Evolutionary conservation across 2,329 filamentous ascomycete species (phyloP), one percentile per base, ranked within the genome.

Genomic region (Talaromyces funiculosus): DNA sequence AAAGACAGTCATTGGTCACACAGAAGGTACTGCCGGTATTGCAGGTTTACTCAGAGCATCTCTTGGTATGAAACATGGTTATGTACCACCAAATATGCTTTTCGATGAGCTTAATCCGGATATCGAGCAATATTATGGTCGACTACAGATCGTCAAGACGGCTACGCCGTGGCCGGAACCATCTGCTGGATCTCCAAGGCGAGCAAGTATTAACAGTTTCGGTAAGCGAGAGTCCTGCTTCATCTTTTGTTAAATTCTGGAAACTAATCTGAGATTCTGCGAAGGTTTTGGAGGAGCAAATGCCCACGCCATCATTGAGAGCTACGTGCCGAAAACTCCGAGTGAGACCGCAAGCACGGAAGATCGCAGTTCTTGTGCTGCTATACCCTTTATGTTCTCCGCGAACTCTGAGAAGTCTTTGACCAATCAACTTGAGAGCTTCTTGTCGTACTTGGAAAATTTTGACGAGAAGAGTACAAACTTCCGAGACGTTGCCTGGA

Each of bases 151-250:
- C 20, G 57, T 64, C 9, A 63, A 61, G 0, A 63, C 58, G 53
- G 60, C 64, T 1, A 60, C 18, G 9, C 31, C 53, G 63, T 67
- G 57, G 62, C 59, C 53, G 33, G 24, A 29, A 12, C 10, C 69
- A 68, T 20, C 73, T 20, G 26, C 38, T 26, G 53, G 53, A 16
- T 22, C 22, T 2, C 53, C 55, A 26, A 61, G 62, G 24, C 60
- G 67, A 37, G 63, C 60, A 0, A 65, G 63, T 38, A 71, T 82
- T 0, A 81, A 80, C 61, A 74, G 75, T 12, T 82, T 81, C 62
- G 79, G 77, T 0, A 1, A 20, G 45, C 18, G 24, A 31, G n/a
- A 51, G 16, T 31, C 12, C 7, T 16, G 9, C 16, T 8, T 24
- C 4, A 24, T 22, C 18, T 0, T 4, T 14, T 43, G 1, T 43